phyloP scores from a whole-genome alignment of 257 asterid genomes.

The Solanum clarkiae region DNA sequence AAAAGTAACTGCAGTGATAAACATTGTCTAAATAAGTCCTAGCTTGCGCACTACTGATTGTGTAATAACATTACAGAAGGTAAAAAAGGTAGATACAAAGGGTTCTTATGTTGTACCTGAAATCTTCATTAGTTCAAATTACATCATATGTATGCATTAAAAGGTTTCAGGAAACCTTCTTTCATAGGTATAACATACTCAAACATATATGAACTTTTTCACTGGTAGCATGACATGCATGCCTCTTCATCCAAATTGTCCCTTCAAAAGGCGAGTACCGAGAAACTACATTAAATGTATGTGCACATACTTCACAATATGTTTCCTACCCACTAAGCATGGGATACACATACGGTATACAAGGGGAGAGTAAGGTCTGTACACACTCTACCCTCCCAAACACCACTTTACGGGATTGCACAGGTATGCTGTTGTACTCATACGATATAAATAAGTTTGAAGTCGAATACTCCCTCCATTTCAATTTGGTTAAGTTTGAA shows the following conservation, averaged over 20 bases:
- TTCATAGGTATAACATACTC: not conserved
- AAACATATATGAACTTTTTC: not conserved
- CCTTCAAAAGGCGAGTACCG: not conserved
- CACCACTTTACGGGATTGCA: too few relatives aligned
- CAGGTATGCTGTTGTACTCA: not conserved
- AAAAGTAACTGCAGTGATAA: not conserved
- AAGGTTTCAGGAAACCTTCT: not conserved
- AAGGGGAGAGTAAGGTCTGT: not conserved
- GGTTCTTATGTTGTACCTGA: not conserved
- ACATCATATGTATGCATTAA: not conserved
- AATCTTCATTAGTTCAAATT: not conserved
- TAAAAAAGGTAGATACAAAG: not conserved
- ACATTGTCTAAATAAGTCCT: not conserved
- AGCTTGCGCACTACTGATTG: not conserved
- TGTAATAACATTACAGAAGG: not conserved
- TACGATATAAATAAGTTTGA: not conserved
- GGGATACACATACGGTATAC: not conserved
- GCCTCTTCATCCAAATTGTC: not conserved
- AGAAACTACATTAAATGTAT: not conserved
- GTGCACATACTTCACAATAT: not conserved
- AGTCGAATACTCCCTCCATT: not conserved
- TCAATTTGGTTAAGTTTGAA: too few relatives aligned
- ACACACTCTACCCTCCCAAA: not conserved
- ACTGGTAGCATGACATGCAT: not conserved
- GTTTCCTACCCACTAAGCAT: not conserved